Conservation (phyloP, 805 yeast species). For the Ogataea ganodermae region DNA sequence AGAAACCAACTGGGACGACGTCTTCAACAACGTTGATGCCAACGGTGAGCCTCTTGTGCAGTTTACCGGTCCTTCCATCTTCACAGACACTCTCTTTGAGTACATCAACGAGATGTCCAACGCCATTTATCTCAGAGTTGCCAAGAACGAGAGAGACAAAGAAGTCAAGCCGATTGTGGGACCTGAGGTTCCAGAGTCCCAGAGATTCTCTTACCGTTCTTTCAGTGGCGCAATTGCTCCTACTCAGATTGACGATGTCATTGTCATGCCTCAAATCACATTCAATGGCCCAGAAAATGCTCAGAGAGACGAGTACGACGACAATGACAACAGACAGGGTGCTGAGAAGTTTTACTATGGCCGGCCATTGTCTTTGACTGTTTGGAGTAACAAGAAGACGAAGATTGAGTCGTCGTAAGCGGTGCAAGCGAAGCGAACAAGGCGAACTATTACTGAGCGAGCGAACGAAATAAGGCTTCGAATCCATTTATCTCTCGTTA, state of each 20-base stretch:
- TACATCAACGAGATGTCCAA: slow-evolving; percentile 31
- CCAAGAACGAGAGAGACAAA: slow-evolving; percentile 34
- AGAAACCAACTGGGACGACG: slow-evolving; percentile 33
- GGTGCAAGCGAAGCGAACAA: no score
- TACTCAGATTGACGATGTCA: slow-evolving; percentile 34
- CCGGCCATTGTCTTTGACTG: slow-evolving; percentile 32
- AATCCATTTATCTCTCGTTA: no score
- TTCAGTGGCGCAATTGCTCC: slow-evolving; percentile 36
- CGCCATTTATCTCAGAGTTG: slow-evolving; percentile 33
- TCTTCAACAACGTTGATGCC: slow-evolving; percentile 33
- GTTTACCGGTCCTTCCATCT: slow-evolving; percentile 38
- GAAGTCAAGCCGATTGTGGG: slow-evolving; percentile 30
- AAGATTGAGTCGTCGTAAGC: slow-evolving; percentile 19
- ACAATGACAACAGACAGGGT: slow-evolving; percentile 31
- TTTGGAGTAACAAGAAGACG: slow-evolving; percentile 28
- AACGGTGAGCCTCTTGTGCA: slow-evolving; percentile 37
- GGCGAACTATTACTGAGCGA: no score
- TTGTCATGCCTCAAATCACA: slow-evolving; percentile 35
- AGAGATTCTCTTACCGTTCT: slow-evolving; percentile 32
- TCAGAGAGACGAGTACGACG: slow-evolving; percentile 32
- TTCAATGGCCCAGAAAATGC: slow-evolving; percentile 30
- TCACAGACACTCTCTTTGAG: slow-evolving; percentile 37
- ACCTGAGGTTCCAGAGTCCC: slow-evolving; percentile 30
- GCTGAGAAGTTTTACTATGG: slow-evolving; percentile 33
- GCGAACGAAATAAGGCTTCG: no score